These are phyloP conservation scores for Malania oleifera DNA, from an alignment of 164 flowering plant genomes.

Conservation along the genomic window DNA sequence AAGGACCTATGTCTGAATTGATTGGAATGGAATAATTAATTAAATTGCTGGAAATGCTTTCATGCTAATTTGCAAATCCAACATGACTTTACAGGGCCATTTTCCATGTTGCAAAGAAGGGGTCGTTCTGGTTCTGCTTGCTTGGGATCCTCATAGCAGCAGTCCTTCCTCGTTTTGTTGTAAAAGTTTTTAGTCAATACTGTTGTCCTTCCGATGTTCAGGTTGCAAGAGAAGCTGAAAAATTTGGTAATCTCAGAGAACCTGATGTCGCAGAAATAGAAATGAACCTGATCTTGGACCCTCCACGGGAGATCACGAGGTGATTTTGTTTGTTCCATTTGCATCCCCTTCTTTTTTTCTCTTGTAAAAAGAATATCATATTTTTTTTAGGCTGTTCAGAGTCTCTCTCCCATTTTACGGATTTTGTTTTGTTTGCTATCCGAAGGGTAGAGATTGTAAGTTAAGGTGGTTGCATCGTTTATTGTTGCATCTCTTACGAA, in stretches of 20 bases:
- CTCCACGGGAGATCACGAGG: constrained; percentile 24
- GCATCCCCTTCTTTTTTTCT: neutral
- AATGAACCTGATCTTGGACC: constrained; percentile 40
- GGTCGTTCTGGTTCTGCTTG: constrained; percentile 72
- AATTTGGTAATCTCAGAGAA: constrained; percentile 35
- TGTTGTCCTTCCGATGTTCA: constrained; percentile 63
- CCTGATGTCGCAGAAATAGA: constrained; percentile 38
- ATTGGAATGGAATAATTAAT: no score
- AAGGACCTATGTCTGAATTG: no score
- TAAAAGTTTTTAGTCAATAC: constrained; percentile 47
- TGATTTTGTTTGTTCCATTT: constrained; percentile 5
- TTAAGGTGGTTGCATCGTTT: neutral
- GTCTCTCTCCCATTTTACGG: constrained; percentile 13
- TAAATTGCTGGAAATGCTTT: no score
- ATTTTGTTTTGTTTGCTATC: constrained; percentile 24
- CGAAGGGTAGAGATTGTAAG: constrained; percentile 35
- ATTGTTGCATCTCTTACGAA: neutral
- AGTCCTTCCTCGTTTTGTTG: constrained; percentile 70
- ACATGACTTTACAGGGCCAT: constrained; percentile 63
- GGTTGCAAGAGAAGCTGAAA: constrained; percentile 80
- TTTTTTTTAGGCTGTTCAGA: constrained; percentile 35
- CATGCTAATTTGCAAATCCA: neutral
- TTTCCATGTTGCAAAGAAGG: constrained; percentile 40
- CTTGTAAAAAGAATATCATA: constrained; percentile 10
- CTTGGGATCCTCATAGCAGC: constrained; percentile 50